Conservation (phyloP, 495 filamentous ascomycete species). For the Penicillium lividum region DNA sequence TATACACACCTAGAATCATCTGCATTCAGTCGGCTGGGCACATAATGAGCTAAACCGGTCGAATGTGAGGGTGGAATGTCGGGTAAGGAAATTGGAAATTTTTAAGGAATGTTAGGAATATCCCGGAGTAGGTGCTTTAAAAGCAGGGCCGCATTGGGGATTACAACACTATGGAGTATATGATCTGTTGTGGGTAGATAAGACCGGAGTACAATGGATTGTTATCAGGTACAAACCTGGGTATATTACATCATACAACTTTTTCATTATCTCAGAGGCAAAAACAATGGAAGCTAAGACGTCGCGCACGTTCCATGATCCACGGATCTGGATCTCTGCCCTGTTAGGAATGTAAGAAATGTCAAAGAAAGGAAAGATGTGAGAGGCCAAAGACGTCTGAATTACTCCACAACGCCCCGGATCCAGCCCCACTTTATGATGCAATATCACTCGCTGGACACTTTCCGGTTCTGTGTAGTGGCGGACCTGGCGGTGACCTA, state of each 20-base stretch:
- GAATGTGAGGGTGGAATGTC: background rate
- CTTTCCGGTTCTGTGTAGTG: slow-evolving; percentile 1
- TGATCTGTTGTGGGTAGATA: background rate
- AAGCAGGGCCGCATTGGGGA: background rate
- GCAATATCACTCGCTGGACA: slow-evolving; percentile 1
- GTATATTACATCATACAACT: too few relatives aligned
- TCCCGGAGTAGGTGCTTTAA: background rate
- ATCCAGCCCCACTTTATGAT: background rate
- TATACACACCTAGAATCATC: background rate
- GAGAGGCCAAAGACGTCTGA: background rate
- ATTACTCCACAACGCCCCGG: background rate
- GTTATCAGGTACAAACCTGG: background rate
- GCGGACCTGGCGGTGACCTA: background rate
- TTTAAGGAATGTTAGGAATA: background rate
- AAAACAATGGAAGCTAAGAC: background rate
- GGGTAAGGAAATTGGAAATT: background rate
- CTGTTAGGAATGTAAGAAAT: background rate
- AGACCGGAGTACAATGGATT: background rate
- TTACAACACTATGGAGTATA: background rate
- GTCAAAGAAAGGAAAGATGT: background rate
- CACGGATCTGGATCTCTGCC: background rate
- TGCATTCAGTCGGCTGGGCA: background rate
- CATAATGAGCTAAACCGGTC: background rate
- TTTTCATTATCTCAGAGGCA: background rate
- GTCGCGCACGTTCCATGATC: slow-evolving; percentile 1